phyloP scores from a whole-genome alignment of 1,284 basidiomycete genomes.

The Ustilago bromivora region DNA sequence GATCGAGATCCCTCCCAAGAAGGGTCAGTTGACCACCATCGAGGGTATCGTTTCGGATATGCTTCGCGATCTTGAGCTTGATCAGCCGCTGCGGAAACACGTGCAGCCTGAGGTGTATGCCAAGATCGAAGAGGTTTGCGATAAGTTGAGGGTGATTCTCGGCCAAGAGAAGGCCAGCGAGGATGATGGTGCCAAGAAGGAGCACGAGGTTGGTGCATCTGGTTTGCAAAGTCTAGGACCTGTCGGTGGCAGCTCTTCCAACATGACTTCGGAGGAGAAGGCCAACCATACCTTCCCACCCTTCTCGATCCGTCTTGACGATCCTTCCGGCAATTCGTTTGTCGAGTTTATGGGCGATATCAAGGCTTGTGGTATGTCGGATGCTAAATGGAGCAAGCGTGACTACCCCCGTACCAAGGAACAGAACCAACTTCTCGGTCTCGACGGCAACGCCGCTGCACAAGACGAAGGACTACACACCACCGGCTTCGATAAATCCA shows the following conservation, averaged over 20 bases:
- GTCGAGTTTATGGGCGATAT: slow-evolving; percentile 66
- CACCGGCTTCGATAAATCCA: slow-evolving; percentile 64
- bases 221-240: slow-evolving; percentile 44
- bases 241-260: slow-evolving; percentile 30
- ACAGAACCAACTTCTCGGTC: slow-evolving; percentile 85
- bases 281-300: slow-evolving; percentile 75
- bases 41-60: slow-evolving; percentile 92
- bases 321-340: slow-evolving; percentile 95
- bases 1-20: slow-evolving; percentile 84
- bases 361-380: slow-evolving; percentile 73
- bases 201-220: slow-evolving; percentile 64
- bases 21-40: slow-evolving; percentile 93
- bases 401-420: slow-evolving; percentile 85
- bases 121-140: slow-evolving; percentile 83
- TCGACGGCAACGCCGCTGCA: slow-evolving; percentile 71
- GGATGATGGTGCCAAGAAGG: slow-evolving; percentile 57
- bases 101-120: slow-evolving; percentile 81
- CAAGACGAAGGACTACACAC: slow-evolving; percentile 67
- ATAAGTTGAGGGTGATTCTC: slow-evolving; percentile 78
- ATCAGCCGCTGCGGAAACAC: slow-evolving; percentile 87
- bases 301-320: slow-evolving; percentile 89
- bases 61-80: slow-evolving; percentile 81
- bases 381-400: slow-evolving; percentile 93
- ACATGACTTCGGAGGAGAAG: slow-evolving; percentile 41
- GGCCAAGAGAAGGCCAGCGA: slow-evolving; percentile 73